These are phyloP conservation scores for Setomelanomma holmii DNA, from an alignment of 2,329 filamentous ascomycete species.

Conservation along the genomic window DNA sequence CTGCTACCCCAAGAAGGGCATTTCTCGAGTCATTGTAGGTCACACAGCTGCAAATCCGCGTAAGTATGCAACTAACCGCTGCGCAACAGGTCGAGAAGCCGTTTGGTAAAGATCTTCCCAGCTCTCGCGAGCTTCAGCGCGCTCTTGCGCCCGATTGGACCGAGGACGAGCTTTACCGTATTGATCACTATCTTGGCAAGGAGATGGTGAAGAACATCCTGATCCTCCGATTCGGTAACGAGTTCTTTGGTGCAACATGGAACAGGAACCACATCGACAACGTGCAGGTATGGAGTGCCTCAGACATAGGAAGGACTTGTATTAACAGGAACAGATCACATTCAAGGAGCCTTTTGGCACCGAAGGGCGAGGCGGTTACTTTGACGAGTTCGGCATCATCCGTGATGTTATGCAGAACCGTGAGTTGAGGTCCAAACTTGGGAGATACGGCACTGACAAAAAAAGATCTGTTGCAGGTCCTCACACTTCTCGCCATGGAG, in stretches of 20 bases:
- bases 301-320: neutral
- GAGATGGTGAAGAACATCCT: constrained; percentile 99
- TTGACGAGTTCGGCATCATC: constrained; percentile 99
- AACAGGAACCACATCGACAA: constrained; percentile 99
- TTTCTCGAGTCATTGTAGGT: constrained; percentile 90
- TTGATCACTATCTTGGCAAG: constrained; percentile 99
- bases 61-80: constrained; percentile 20
- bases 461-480: constrained; percentile 84
- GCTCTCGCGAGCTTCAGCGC: constrained; percentile 92
- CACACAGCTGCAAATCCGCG: constrained; percentile 3
- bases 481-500: constrained; percentile 97
- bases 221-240: constrained; percentile 96
- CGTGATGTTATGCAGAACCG: constrained; percentile 99
- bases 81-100: constrained; percentile 88
- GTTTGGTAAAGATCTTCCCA: constrained; percentile 94
- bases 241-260: constrained; percentile 98
- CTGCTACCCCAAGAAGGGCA: constrained; percentile 90
- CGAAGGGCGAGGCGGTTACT: constrained; percentile 96
- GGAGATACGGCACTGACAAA: constrained; percentile 18
- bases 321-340: constrained; percentile 68
- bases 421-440: constrained; percentile 44
- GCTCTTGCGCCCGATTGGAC: constrained; percentile 97
- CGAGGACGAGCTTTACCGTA: constrained; percentile 98
- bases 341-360: constrained; percentile 99
- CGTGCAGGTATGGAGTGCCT: constrained; percentile 69